Conservation (phyloP, 2,329 filamentous ascomycete genomes). For the Fusarium pseudocircinatum region DNA sequence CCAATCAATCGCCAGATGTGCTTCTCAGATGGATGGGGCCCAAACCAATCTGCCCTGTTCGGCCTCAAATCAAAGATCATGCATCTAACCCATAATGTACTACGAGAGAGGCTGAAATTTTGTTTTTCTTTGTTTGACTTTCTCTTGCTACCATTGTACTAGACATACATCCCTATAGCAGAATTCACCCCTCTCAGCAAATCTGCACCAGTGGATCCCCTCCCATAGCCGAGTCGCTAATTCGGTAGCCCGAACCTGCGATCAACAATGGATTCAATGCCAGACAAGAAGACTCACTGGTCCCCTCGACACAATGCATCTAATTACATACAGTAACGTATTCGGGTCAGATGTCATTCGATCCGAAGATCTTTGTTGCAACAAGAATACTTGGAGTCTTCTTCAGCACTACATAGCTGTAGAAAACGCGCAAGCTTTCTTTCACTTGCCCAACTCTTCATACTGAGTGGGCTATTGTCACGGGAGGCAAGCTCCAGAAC, state of each 20-base stretch:
- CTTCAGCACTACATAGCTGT: neutral
- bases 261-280: constrained; percentile 29
- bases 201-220: neutral
- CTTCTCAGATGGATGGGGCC: neutral
- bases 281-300: constrained; percentile 18
- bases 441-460: neutral
- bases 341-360: neutral
- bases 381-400: neutral
- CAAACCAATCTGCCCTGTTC: constrained; percentile 1
- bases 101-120: constrained; percentile 27
- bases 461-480: neutral
- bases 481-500: neutral
- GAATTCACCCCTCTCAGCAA: neutral
- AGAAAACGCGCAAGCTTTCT: neutral
- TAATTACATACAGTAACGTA: neutral
- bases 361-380: neutral
- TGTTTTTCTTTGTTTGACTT: constrained; percentile 6
- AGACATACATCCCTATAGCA: neutral
- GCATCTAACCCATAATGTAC: constrained; percentile 5
- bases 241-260: neutral
- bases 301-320: constrained; percentile 1
- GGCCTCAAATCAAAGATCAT: constrained; percentile 16
- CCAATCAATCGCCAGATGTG: neutral
- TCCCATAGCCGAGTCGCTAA: constrained; percentile 10
- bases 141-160: neutral